Percentiles rank a stretch among this genome's conserved stretches.
Evolutionary conservation across 305 asterid species (phyloP).

Genomic region (Ruellia speciosa): DNA sequence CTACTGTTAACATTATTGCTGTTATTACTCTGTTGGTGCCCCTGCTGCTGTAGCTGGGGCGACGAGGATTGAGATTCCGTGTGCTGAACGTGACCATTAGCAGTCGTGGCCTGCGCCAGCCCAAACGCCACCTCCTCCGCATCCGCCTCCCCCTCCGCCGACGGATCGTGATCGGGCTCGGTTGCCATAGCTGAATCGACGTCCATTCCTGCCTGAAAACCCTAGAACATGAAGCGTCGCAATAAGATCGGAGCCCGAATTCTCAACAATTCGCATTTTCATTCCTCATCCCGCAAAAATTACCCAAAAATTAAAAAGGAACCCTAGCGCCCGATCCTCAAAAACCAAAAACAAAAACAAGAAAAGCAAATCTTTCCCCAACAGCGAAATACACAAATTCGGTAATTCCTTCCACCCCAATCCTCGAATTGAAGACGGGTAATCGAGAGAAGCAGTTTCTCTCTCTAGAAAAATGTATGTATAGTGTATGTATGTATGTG

Average conservation of each 20-base stretch:
- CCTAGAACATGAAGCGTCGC: constrained; percentile 34
- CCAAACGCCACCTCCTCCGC: constrained; percentile 27
- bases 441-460: constrained; percentile 37
- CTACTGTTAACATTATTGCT: constrained; percentile 16
- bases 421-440: constrained; percentile 19
- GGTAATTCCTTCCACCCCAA: constrained; percentile 17
- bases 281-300: constrained; percentile 20
- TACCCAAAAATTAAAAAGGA: constrained; percentile 8
- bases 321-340: constrained; percentile 39
- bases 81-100: constrained; percentile 31
- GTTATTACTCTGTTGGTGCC: constrained; percentile 16
- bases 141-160: constrained; percentile 27
- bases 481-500: too few relatives aligned
- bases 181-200: constrained; percentile 72
- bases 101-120: constrained; percentile 19
- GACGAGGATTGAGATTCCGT: constrained; percentile 37
- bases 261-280: constrained; percentile 41
- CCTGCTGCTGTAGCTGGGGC: constrained; percentile 28
- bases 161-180: constrained; percentile 65
- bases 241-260: constrained; percentile 47
- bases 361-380: constrained; percentile 10
- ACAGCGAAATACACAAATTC: constrained; percentile 9
- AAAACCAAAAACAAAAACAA: background rate
- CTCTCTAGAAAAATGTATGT: constrained; percentile 17
- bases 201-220: constrained; percentile 58